phyloP scores from a whole-genome alignment of 352 stramenopile species.

The Phytopythium boreale region DNA sequence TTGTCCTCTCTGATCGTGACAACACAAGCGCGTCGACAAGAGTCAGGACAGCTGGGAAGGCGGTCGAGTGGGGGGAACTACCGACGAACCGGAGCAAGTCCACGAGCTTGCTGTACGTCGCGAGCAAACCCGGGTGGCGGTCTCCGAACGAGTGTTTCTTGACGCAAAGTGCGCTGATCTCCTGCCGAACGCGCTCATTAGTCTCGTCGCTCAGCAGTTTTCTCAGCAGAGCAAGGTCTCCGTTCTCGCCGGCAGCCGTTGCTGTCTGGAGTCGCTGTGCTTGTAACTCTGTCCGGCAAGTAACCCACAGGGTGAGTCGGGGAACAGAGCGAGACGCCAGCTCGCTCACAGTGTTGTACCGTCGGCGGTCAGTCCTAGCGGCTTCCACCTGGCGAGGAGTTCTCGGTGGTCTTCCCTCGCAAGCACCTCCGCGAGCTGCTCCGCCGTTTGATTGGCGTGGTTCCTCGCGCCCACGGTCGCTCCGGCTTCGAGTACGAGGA shows the following conservation, averaged over 20 bases:
- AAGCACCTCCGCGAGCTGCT: constrained; percentile 36
- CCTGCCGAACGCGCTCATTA: constrained; percentile 28
- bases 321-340: background rate
- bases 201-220: constrained; percentile 24
- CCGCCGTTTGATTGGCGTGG: constrained; percentile 25
- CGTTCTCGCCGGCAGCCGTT: background rate
- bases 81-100: constrained; percentile 37
- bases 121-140: constrained; percentile 26
- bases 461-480: constrained; percentile 29
- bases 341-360: constrained; percentile 12
- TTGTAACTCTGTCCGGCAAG: background rate
- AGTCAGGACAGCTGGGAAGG: background rate
- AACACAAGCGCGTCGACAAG: background rate
- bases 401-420: constrained; percentile 30
- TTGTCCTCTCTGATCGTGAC: constrained; percentile 12
- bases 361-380: constrained; percentile 31
- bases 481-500: constrained; percentile 56
- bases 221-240: constrained; percentile 5
- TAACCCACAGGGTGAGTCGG: background rate
- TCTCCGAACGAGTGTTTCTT: constrained; percentile 43
- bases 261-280: background rate
- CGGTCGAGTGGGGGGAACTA: background rate
- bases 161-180: constrained; percentile 52
- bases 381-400: constrained; percentile 52
- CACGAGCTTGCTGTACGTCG: constrained; percentile 32